Evolutionary conservation across 2,329 filamentous ascomycete genomes (phyloP).

Genomic region (Plectosphaerella cucumerina): DNA sequence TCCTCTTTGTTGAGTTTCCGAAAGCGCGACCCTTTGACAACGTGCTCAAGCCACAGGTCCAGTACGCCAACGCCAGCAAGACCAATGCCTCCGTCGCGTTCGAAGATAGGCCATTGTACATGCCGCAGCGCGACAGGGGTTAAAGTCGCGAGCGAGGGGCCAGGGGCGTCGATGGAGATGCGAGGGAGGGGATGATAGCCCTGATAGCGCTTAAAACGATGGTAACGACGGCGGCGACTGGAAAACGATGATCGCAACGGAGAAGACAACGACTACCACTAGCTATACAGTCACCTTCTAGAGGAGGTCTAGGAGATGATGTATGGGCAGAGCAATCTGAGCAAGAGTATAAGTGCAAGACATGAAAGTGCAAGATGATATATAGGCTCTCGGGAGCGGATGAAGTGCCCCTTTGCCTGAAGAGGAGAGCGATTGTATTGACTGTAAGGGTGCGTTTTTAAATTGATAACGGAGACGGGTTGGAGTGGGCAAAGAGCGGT

Average conservation of each 20-base stretch:
- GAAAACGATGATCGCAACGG: constrained; percentile 2
- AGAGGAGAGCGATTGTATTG: constrained; percentile 5
- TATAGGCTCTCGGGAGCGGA: not conserved
- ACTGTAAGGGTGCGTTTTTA: too few species aligned
- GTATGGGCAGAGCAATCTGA: not conserved
- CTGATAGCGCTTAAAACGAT: not conserved
- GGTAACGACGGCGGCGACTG: not conserved
- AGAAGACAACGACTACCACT: constrained; percentile 3
- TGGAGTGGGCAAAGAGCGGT: too few species aligned
- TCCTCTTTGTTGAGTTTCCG: constrained; percentile 12
- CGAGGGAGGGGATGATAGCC: too few species aligned
- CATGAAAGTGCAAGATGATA: constrained; percentile 1
- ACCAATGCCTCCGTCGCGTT: not conserved
- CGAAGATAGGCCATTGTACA: constrained; percentile 4
- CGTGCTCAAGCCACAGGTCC: constrained; percentile 7
- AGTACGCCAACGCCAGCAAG: constrained; percentile 1
- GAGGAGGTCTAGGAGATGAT: too few species aligned
- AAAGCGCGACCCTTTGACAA: constrained; percentile 3
- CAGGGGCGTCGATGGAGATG: not conserved
- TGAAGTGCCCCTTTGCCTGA: constrained; percentile 4
- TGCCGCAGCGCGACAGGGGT: not conserved
- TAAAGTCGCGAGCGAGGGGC: not conserved
- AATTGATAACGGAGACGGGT: too few species aligned
- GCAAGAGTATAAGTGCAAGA: constrained; percentile 8
- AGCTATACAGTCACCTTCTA: not conserved